Evolutionary conservation across 2,329 filamentous ascomycete species (phyloP), one percentile per base, ranked within the genome.

Genomic region (Aspergillus sp.): DNA sequence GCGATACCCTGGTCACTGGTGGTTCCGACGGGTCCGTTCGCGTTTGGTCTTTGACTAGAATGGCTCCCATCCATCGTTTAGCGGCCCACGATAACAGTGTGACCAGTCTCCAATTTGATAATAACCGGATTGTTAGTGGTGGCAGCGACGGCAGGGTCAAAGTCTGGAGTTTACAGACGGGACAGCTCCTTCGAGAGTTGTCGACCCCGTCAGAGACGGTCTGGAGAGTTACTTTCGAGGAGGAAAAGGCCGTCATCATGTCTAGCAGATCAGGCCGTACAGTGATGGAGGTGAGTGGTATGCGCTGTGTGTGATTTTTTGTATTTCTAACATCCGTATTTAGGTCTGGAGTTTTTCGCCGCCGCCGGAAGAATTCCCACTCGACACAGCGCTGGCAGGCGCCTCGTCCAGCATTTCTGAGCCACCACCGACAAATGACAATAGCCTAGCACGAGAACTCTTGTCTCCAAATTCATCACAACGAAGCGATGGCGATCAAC

Each of bases 61-160:
- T 93, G 83, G 88, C 89, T 60, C 90, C 95, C 0, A 96, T 99
- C 59, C 95, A 99, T 77, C 87, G 95, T 46, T 82, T 99, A 52
- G 95, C 95, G 41, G 95, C 95, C 3, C 95, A 99, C 73, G 95
- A 99, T 75, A 99, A 99, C 75, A 97, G 93, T 72, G 95, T 99
- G 53, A 99, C 95, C 1, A 97, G 92, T 74, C 80, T 99, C 65
- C 95, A 99, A 71, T 99, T 99, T 72, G 95, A 99, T 69, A 93
- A 97, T 70, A 93, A 90, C 23, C 86, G 95, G 55, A 95, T 99
- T 59, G 93, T 99, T 56, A 96, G 91, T 71, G 95, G 95, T 66
- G 96, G 95, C 50, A 96, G 91, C 68, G 95, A 99, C 75, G 95
- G 95, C n/a, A 85, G 95, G 53, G 95, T 99, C 64, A 99, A 98